phyloP scores from a whole-genome alignment of 768 basidiomycete genomes.

The Tulasnella sp. region DNA sequence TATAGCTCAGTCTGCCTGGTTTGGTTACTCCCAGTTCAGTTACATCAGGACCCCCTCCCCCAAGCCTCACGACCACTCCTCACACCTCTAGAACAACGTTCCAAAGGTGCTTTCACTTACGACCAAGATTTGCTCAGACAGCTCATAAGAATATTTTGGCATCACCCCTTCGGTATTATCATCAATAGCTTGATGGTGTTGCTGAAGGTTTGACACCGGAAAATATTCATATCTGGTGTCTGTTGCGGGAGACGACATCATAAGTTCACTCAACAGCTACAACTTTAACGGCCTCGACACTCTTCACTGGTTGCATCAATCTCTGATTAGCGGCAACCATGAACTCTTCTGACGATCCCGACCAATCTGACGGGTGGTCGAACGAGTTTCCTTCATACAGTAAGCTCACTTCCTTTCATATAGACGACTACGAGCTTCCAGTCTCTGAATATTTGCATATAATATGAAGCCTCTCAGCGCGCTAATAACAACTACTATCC shows the following conservation, averaged over 20 bases:
- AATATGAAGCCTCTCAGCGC: not conserved
- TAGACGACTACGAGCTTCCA: not conserved
- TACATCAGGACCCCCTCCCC: not conserved
- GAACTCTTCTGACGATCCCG: not conserved
- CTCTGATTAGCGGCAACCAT: not conserved
- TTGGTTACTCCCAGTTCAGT: not conserved
- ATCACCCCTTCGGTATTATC: not conserved
- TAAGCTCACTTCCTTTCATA: not conserved
- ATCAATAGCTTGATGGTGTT: not conserved
- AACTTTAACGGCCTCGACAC: not conserved
- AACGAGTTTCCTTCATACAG: not conserved
- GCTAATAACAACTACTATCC: too few species aligned
- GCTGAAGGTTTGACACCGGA: constrained; percentile 2
- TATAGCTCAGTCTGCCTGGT: not conserved
- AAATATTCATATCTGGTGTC: constrained; percentile 1
- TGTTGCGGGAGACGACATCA: not conserved
- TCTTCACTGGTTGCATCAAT: not conserved
- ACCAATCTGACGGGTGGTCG: not conserved
- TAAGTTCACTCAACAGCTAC: not conserved
- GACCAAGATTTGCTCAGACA: not conserved
- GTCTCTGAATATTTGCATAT: not conserved
- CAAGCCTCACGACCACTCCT: not conserved
- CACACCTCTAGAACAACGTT: not conserved
- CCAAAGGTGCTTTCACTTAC: not conserved
- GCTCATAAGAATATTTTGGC: not conserved